Base-by-base conservation (phyloP, 2,329 filamentous ascomycete species). In the Stagonosporopsis rhizophila region DNA sequence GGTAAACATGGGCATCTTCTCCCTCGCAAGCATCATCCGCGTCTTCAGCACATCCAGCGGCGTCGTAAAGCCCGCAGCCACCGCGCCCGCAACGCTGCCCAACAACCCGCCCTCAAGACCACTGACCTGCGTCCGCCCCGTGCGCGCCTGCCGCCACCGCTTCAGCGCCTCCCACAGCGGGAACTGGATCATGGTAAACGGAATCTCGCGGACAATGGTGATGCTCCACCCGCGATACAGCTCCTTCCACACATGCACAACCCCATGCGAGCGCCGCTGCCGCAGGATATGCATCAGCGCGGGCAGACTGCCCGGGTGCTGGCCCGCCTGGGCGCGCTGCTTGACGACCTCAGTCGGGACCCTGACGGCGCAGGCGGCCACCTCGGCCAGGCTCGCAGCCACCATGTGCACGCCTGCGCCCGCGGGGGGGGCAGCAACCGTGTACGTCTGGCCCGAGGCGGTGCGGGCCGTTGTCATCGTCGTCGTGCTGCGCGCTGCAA, bases 301-400 rank as follows among this genome's bases (percentile, higher is more conserved):
- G 0, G 82, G 79, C 15, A 86, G 75, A 12, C 87, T 90, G 6
- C 85, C 87, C 5, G 90, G 87, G 77, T 93, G 89, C 69, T 93
- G 87, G 6, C 88, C 87, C 0, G 95, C 95, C 78, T 99, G 95
- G 17, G 95, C 93, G 56, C 96, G 85, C 82, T 98, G 95, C 84
- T 99, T 99, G 69, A 99, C 85, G 4, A 99, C 95, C 75, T 99
- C 95, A 0, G 93, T 98, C 8, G 95, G 95, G 19, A 99, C 95
- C 51, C 95, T 83, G 6, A 99, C 88, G 1, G 92, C 87, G 77
- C 95, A 99, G 0, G 95, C 96, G 3, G 94, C 92, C 2, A 98
- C 83, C 78, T 99, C 95, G 49, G 95, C 96, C 41, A 93, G 73
- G 40, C 87, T 90, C 1, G 93, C 95, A 1, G 95, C 93, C 1